Evolutionary conservation across 345 rosid genomes (phyloP).

Genomic region (Schrenkiella parvula): DNA sequence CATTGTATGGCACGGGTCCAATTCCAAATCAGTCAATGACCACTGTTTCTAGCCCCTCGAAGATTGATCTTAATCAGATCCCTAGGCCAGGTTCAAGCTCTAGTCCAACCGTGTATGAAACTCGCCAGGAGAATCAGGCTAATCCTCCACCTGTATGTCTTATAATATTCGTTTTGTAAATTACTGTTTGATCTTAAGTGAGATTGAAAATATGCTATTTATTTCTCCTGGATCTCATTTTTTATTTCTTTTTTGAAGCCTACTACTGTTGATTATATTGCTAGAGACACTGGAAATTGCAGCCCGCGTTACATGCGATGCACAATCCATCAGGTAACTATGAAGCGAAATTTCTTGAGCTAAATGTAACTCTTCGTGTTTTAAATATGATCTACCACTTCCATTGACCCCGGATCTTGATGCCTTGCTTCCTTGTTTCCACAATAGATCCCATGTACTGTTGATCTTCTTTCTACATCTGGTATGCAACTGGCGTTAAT

Average conservation of each 20-base stretch:
- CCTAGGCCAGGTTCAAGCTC: conserved; percentile 39
- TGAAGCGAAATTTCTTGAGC: conserved; percentile 14
- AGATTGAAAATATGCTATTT: neutral
- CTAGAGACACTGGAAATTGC: conserved; percentile 87
- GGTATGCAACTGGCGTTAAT: conserved; percentile 90
- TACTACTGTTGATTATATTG: conserved; percentile 81
- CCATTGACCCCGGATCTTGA: conserved; percentile 5
- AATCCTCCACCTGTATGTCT: conserved; percentile 43
- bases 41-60: conserved; percentile 29
- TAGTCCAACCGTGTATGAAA: conserved; percentile 22
- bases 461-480: conserved; percentile 85
- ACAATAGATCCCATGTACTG: conserved; percentile 87
- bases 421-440: conserved; percentile 11
- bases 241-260: conserved; percentile 49
- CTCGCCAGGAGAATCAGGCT: conserved; percentile 62
- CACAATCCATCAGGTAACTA: conserved; percentile 82
- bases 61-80: conserved; percentile 33
- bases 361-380: neutral
- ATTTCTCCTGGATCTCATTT: conserved; percentile 17
- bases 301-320: conserved; percentile 99
- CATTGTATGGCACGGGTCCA: conserved; percentile 29
- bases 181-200: neutral
- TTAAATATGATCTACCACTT: neutral
- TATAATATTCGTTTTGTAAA: neutral
- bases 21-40: conserved; percentile 34